phyloP scores from a whole-genome alignment of 2,329 filamentous ascomycete species.

The Zelopaecilomyces penicillatus region DNA sequence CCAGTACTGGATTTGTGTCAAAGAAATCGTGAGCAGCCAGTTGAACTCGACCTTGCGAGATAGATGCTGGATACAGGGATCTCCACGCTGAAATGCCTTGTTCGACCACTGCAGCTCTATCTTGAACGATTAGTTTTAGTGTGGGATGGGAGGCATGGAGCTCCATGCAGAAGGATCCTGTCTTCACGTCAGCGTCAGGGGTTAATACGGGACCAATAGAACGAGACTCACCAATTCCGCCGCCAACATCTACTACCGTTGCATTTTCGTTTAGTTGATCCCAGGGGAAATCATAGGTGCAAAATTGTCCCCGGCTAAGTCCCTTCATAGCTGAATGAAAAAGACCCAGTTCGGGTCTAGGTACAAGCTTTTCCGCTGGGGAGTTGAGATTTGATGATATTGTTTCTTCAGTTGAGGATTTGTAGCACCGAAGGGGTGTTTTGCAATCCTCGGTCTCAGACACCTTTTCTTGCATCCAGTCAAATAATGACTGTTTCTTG shows the following conservation, averaged over 20 bases:
- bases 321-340: neutral
- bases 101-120: constrained; percentile 20
- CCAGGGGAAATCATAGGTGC: constrained; percentile 1
- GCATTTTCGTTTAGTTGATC: neutral
- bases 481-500: constrained; percentile 7
- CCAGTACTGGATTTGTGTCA: constrained; percentile 19
- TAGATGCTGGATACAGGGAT: constrained; percentile 15
- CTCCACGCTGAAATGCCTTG: constrained; percentile 19
- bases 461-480: neutral
- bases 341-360: neutral
- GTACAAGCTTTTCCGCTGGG: neutral
- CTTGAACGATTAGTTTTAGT: constrained; percentile 28
- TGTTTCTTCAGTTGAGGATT: too few species aligned
- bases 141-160: constrained; percentile 18
- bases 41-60: constrained; percentile 10
- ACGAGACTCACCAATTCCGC: neutral
- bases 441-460: neutral
- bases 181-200: neutral
- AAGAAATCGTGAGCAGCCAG: constrained; percentile 25
- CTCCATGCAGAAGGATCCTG: constrained; percentile 24
- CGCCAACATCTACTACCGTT: constrained; percentile 1
- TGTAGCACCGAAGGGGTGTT: neutral
- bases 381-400: too few species aligned
- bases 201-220: too few species aligned
- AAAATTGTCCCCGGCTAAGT: neutral